phyloP scores from a whole-genome alignment of 192 early-diverging fungal species.

The Podila epigama region DNA sequence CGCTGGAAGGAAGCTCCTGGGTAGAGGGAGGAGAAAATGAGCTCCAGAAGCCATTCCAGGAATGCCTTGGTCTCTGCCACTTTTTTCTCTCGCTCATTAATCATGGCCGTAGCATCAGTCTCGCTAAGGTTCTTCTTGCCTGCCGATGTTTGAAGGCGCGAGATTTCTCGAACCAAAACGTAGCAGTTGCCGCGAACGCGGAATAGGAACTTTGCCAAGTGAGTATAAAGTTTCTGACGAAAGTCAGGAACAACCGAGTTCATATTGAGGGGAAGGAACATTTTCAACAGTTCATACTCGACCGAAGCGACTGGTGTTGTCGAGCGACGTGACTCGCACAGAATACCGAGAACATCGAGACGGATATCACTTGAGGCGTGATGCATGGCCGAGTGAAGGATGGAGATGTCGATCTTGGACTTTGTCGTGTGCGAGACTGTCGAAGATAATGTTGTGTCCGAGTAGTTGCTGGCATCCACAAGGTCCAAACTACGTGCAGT shows the following conservation, averaged over 20 bases:
- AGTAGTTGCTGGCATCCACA: constrained; percentile 55
- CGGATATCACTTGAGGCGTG: constrained; percentile 79
- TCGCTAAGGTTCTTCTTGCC: constrained; percentile 21
- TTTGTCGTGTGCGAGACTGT: not conserved
- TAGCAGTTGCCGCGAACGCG: constrained; percentile 65
- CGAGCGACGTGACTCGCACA: constrained; percentile 81
- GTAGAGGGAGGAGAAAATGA: constrained; percentile 66
- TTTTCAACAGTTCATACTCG: constrained; percentile 72
- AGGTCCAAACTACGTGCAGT: constrained; percentile 63
- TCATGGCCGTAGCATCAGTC: constrained; percentile 9
- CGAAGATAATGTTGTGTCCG: constrained; percentile 14
- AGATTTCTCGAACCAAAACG: constrained; percentile 45
- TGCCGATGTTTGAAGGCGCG: constrained; percentile 16
- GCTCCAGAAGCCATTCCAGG: constrained; percentile 67
- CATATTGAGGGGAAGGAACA: constrained; percentile 73
- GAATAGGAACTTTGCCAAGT: constrained; percentile 65
- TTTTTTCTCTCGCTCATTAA: constrained; percentile 30
- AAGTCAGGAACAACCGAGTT: constrained; percentile 82
- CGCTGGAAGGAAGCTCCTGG: constrained; percentile 81
- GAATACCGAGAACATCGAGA: constrained; percentile 78
- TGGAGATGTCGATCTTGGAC: constrained; percentile 49
- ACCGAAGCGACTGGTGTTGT: constrained; percentile 63
- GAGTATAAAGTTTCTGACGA: constrained; percentile 74
- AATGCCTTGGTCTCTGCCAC: constrained; percentile 61
- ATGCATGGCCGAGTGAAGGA: constrained; percentile 68